Percentiles rank a stretch among this genome's conserved stretches.
phyloP scores from a whole-genome alignment of 1,284 basidiomycete species.

The Meripilus lineatus region DNA sequence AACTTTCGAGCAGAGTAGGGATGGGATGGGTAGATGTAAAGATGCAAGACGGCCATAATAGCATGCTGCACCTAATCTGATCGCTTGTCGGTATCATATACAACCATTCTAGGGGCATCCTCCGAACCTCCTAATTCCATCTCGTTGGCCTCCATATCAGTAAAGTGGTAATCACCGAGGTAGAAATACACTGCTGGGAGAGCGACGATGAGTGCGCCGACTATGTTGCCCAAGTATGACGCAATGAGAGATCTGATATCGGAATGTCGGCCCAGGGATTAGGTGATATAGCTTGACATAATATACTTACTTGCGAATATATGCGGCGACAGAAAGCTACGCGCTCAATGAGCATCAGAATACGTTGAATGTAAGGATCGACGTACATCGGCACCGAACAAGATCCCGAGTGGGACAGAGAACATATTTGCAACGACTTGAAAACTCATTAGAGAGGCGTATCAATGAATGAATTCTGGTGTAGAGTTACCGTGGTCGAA shows the following conservation, averaged over 20 bases:
- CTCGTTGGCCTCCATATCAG: slow-evolving; percentile 10
- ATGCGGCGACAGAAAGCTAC: slow-evolving; percentile 52
- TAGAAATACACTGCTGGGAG: slow-evolving; percentile 60
- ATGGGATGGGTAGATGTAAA: no score
- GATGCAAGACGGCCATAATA: slow-evolving; percentile 4
- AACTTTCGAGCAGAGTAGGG: no score
- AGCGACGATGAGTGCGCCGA: slow-evolving; percentile 62
- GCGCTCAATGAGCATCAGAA: no score
- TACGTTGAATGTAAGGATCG: neutral
- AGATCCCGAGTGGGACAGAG: slow-evolving; percentile 66
- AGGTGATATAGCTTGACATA: neutral
- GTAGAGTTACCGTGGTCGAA: slow-evolving; percentile 61
- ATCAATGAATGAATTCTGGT: neutral
- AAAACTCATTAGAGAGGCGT: neutral
- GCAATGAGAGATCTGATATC: slow-evolving; percentile 61
- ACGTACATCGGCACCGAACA: slow-evolving; percentile 62
- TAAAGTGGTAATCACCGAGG: slow-evolving; percentile 41
- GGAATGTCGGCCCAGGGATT: no score
- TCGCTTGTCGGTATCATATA: slow-evolving; percentile 70
- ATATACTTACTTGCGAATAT: slow-evolving; percentile 60
- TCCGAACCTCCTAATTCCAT: slow-evolving; percentile 6
- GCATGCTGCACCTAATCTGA: slow-evolving; percentile 51
- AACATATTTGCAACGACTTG: slow-evolving; percentile 72
- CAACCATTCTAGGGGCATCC: slow-evolving; percentile 42
- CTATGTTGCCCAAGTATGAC: slow-evolving; percentile 62